These are phyloP conservation scores for Dissophora ornata DNA, from an alignment of 192 early-diverging fungal species.

Conservation along the genomic window DNA sequence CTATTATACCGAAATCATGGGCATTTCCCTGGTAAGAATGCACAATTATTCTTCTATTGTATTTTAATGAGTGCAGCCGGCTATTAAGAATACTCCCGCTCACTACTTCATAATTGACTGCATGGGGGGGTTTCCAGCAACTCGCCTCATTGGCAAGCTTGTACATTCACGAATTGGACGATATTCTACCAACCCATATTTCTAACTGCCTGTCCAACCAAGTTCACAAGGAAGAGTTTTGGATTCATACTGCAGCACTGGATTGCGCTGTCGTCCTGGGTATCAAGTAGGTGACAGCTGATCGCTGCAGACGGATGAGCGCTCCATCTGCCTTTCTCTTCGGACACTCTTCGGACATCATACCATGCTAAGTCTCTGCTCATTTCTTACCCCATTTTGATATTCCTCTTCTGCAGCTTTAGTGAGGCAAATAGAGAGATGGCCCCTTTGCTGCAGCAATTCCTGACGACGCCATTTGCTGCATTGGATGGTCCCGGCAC, in stretches of 20 bases:
- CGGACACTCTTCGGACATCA: too few relatives aligned
- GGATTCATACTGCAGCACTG: conserved; percentile 45
- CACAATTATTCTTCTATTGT: not conserved
- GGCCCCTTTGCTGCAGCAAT: conserved; percentile 57
- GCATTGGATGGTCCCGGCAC: conserved; percentile 60
- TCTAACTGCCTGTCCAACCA: conserved; percentile 58
- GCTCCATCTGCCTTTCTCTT: too few relatives aligned
- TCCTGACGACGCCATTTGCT: conserved; percentile 62
- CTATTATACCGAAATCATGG: conserved; percentile 69
- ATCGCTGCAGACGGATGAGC: too few relatives aligned
- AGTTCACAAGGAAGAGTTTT: conserved; percentile 46
- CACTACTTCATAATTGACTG: conserved; percentile 28
- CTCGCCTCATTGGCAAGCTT: conserved; percentile 59
- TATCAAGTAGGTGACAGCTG: conserved; percentile 50
- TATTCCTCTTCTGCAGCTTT: conserved; percentile 50
- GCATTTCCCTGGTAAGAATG: conserved; percentile 60
- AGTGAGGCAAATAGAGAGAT: conserved; percentile 41
- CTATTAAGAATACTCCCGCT: not conserved
- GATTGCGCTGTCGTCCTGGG: conserved; percentile 39
- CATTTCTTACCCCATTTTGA: not conserved
- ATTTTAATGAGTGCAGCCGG: too few relatives aligned
- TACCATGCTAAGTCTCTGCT: too few relatives aligned
- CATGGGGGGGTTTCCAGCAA: conserved; percentile 56
- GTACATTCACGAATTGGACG: conserved; percentile 64
- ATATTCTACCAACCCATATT: conserved; percentile 57